These are phyloP conservation scores for Stemphylium vesicarium DNA, from an alignment of 2,329 filamentous ascomycete genomes.

Conservation along the genomic window DNA sequence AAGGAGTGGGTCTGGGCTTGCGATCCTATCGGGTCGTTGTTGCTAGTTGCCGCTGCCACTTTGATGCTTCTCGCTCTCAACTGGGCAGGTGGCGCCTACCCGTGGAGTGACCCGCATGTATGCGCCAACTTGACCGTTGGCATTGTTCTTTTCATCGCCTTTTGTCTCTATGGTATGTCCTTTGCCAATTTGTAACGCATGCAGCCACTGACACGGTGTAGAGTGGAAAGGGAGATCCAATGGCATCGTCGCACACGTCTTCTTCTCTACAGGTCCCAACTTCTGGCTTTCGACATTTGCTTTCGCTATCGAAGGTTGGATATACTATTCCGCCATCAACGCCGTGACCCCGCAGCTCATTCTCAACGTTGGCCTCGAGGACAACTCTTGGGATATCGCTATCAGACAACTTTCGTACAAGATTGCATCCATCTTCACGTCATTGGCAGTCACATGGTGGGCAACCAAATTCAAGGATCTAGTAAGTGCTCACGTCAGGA, in stretches of 20 bases:
- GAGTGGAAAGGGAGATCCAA: slow-evolving; percentile 63
- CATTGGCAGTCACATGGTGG: slow-evolving; percentile 35
- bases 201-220: slow-evolving; percentile 25
- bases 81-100: slow-evolving; percentile 39
- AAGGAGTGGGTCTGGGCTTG: slow-evolving; percentile 39
- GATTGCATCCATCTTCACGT: slow-evolving; percentile 31
- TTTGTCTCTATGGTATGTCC: slow-evolving; percentile 36
- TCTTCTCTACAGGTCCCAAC: slow-evolving; percentile 61
- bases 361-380: slow-evolving; percentile 41
- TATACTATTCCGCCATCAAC: slow-evolving; percentile 54
- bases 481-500: slow-evolving; percentile 13
- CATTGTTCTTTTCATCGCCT: slow-evolving; percentile 30
- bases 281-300: slow-evolving; percentile 63
- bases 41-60: slow-evolving; percentile 34
- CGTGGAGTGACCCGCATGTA: slow-evolving; percentile 34
- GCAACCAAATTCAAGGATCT: slow-evolving; percentile 39
- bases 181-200: rapidly evolving
- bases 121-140: slow-evolving; percentile 33
- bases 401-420: slow-evolving; percentile 39
- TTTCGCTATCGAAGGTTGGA: slow-evolving; percentile 65
- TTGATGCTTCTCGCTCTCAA: slow-evolving; percentile 40
- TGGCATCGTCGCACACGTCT: slow-evolving; percentile 63
- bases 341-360: slow-evolving; percentile 41
- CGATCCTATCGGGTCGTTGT: slow-evolving; percentile 36
- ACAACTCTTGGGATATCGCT: slow-evolving; percentile 39